A percentile compares a stretch with the other conserved stretches of the same genome.
These are phyloP conservation scores for Discostella pseudostelligera DNA, from an alignment of 108 stramenopile species.

Conservation along the genomic window DNA sequence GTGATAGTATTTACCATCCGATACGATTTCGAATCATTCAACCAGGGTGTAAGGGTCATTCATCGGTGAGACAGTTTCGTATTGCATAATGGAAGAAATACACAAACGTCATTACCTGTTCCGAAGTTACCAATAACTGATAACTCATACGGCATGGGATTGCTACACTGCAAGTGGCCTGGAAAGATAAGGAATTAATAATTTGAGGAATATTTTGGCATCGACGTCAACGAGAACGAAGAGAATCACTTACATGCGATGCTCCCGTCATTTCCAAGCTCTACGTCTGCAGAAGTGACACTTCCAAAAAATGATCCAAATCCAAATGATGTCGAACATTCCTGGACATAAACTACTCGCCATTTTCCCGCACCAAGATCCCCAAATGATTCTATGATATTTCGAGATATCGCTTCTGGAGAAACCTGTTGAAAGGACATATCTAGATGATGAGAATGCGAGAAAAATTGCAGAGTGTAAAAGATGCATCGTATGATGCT, in stretches of 20 bases:
- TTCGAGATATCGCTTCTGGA: constrained; percentile 11
- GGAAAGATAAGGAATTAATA: not conserved
- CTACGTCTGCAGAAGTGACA: constrained; percentile 4
- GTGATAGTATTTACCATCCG: not conserved
- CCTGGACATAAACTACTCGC: constrained; percentile 18
- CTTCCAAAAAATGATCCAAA: constrained; percentile 19
- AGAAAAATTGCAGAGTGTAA: not conserved
- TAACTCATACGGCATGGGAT: constrained; percentile 7
- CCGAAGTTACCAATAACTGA: constrained; percentile 14
- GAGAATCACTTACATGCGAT: constrained; percentile 10
- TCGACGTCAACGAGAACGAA: not conserved
- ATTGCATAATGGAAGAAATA: no score
- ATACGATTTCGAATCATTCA: not conserved
- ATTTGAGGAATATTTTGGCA: not conserved
- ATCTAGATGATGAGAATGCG: not conserved
- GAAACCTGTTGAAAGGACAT: not conserved
- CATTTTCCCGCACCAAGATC: constrained; percentile 12
- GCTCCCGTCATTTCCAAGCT: constrained; percentile 13
- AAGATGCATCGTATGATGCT: no score
- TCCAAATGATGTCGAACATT: constrained; percentile 22
- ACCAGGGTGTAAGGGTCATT: not conserved
- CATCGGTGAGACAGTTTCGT: no score
- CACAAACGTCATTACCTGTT: constrained; percentile 16
- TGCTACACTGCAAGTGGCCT: constrained; percentile 9
- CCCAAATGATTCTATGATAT: constrained; percentile 18